These are phyloP conservation scores for Dactylellina haptotyla DNA, from an alignment of 2,329 filamentous ascomycete genomes.

Conservation along the genomic window DNA sequence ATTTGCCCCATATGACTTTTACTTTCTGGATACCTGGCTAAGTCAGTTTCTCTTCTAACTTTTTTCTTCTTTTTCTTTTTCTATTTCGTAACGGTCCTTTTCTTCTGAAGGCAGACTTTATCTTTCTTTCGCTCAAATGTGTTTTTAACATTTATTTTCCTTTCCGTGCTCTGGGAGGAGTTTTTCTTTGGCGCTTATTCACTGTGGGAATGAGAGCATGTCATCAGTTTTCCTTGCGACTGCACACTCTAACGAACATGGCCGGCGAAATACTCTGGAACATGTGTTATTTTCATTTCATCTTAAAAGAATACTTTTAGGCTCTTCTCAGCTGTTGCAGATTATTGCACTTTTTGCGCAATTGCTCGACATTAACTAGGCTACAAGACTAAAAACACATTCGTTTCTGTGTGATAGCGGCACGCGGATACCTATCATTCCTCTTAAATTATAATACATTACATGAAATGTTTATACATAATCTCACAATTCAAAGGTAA, in stretches of 20 bases:
- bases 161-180: background rate
- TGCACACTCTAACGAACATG: conserved; percentile 11
- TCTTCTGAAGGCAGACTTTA: background rate
- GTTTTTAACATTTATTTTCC: background rate
- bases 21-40: background rate
- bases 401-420: background rate
- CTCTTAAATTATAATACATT: background rate
- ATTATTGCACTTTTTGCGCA: background rate
- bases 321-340: background rate
- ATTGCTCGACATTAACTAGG: background rate
- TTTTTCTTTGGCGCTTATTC: conserved; percentile 7
- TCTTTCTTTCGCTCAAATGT: background rate
- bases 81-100: conserved; percentile 4
- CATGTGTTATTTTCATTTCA: background rate
- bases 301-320: background rate
- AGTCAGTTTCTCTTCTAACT: background rate
- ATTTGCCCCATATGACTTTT: background rate
- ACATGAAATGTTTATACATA: too few relatives aligned
- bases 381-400: background rate
- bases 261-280: background rate
- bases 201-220: background rate
- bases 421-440: background rate
- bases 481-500: too few relatives aligned
- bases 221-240: background rate
- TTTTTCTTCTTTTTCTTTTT: conserved; percentile 16